Percentiles rank a stretch among this genome's conserved stretches.
Evolutionary conservation across 2,329 filamentous ascomycete species (phyloP).

Genomic region (Anisogramma anomala): DNA sequence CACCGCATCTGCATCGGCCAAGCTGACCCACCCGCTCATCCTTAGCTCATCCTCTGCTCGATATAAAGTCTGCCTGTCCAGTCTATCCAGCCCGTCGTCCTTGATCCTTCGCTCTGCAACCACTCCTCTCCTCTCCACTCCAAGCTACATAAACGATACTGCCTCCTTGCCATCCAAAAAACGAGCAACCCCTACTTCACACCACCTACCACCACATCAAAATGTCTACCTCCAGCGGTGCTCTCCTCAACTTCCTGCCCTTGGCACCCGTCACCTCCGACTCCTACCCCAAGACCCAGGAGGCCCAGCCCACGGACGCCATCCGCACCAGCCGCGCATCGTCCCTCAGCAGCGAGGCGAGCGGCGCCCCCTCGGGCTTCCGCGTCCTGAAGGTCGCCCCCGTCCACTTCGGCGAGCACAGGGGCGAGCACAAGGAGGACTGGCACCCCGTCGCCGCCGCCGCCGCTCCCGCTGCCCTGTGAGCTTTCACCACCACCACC

Average conservation of each 20-base stretch:
- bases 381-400: slow-evolving; percentile 53
- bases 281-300: slow-evolving; percentile 39
- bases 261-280: slow-evolving; percentile 47
- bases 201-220: not conserved
- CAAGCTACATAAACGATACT: not conserved
- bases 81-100: not conserved
- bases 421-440: slow-evolving; percentile 44
- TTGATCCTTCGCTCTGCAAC: not conserved
- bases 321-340: slow-evolving; percentile 47
- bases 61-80: slow-evolving; percentile 10
- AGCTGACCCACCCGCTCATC: slow-evolving; percentile 1
- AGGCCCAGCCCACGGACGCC: slow-evolving; percentile 19
- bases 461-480: too few relatives aligned
- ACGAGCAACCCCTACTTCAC: not conserved
- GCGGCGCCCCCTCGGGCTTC: slow-evolving; percentile 22
- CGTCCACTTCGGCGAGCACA: slow-evolving; percentile 52
- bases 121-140: not conserved
- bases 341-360: slow-evolving; percentile 37
- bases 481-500: too few relatives aligned
- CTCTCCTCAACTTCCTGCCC: slow-evolving; percentile 35
- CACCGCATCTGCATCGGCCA: slow-evolving; percentile 4
- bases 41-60: not conserved
- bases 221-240: slow-evolving; percentile 9
- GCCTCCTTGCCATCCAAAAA: not conserved
- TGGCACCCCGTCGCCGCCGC: slow-evolving; percentile 34